Base-by-base conservation (phyloP, 2,329 filamentous ascomycete genomes). In the Exophiala phaeomuriformis region DNA sequence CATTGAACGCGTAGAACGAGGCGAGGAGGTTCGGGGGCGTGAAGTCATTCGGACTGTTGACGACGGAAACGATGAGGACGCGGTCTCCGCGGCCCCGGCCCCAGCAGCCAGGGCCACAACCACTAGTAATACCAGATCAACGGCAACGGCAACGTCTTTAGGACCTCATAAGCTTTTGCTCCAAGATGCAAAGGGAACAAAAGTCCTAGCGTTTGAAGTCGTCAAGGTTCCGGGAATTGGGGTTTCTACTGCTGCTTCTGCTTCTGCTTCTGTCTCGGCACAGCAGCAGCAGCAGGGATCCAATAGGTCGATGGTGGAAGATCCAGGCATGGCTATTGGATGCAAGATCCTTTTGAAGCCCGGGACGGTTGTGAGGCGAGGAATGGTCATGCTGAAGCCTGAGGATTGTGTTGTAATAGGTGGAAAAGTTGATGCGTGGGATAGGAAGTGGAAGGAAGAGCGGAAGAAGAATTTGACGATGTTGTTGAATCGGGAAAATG, bases 341-440 rank as follows among this genome's bases (percentile, higher is more conserved):
- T 79, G 84, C 61, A 98, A 98, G 72, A 65, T 96, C 28, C 63
- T 95, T 39, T 69, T 98, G 46, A 82, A 75, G 60, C 76, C 82
- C 58, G 77, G 80, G 3, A 76, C 77, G 2, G 75, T 82, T 4
- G 81, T 94, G 2, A 81, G 86, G 3, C 77, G 91, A 52, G 93
- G 90, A 0, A 79, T 86, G 47, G 64, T 95, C n/a, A 71, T 97
- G 69, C 73, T 98, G 19, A 84, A 89, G 58, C 83, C 88, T 1
- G 73, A 72, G 1, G 82, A 69, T 52, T 84, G 82, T 50, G 77
- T 80, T n/a, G 66, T 95, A 1, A 70, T 96, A n/a, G 93, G 93
- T 1, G 93, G 93, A 0, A 94, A 88, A 71, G 79, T 97, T 42
- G 90, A 96, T 51, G 75, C 74, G 0, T 81, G 90, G 76, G 88